A percentile compares a stretch with the other conserved stretches of the same genome.
Evolutionary conservation across 345 rosid genomes (phyloP).

Genomic region (Corymbia maculata): DNA sequence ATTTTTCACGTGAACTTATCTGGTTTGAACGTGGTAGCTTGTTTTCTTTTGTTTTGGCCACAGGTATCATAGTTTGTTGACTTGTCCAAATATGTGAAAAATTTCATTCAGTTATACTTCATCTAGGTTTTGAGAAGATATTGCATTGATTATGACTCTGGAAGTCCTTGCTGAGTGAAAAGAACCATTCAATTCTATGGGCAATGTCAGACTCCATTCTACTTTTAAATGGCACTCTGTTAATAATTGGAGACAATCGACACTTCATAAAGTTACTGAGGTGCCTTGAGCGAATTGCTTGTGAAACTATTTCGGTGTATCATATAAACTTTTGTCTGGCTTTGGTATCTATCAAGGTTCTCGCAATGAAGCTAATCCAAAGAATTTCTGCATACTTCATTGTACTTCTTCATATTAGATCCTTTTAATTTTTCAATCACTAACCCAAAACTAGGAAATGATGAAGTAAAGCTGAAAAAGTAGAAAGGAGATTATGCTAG

Average conservation of each 20-base stretch:
- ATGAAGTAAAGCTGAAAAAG: background rate
- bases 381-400: background rate
- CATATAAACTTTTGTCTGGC: background rate
- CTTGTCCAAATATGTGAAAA: background rate
- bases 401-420: background rate
- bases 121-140: background rate
- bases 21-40: background rate
- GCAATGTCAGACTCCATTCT: background rate
- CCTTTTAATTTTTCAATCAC: background rate
- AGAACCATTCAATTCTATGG: background rate
- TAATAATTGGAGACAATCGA: background rate
- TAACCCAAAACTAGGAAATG: background rate
- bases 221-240: background rate
- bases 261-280: background rate
- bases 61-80: background rate
- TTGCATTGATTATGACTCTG: background rate
- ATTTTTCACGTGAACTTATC: background rate
- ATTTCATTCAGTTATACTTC: background rate
- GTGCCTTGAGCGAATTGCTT: background rate
- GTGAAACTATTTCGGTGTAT: background rate
- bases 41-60: background rate
- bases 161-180: background rate
- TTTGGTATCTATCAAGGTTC: background rate
- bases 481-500: background rate
- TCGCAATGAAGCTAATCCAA: background rate